These are phyloP conservation scores for Hibiscus trionum DNA, from an alignment of 345 rosid species.

Conservation along the genomic window DNA sequence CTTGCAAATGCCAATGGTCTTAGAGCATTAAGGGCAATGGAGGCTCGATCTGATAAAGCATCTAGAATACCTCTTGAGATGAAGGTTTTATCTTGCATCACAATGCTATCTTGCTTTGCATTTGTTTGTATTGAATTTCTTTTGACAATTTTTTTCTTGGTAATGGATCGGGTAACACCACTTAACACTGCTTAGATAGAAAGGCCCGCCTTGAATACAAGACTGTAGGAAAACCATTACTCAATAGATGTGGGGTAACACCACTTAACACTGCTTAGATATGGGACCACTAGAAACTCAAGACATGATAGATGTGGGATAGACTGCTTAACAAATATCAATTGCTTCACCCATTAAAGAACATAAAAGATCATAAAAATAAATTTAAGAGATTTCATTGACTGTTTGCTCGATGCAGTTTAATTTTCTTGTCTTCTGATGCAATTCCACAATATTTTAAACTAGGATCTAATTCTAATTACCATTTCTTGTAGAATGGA, in stretches of 20 bases:
- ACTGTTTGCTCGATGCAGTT: not conserved
- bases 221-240: conserved; percentile 19
- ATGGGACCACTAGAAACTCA: too few relatives aligned
- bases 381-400: not conserved
- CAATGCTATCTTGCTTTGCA: not conserved
- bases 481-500: conserved; percentile 18
- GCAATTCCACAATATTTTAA: not conserved
- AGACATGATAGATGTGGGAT: too few relatives aligned
- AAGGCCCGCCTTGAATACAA: conserved; percentile 27
- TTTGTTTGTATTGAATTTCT: not conserved
- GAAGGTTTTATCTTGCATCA: conserved; percentile 15
- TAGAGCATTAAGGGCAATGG: conserved; percentile 41
- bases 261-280: not conserved
- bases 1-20: conserved; percentile 32
- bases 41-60: conserved; percentile 38
- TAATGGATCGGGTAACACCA: conserved; percentile 1
- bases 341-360: not conserved
- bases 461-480: conserved; percentile 6
- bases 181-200: too few relatives aligned
- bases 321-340: not conserved
- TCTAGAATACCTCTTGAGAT: conserved; percentile 30
- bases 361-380: not conserved
- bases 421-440: not conserved
- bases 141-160: not conserved
- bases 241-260: not conserved